Evolutionary conservation across 768 basidiomycete genomes (phyloP), one percentile per base, ranked within the genome.

Genomic region (Brasilioporus rufonigricans): DNA sequence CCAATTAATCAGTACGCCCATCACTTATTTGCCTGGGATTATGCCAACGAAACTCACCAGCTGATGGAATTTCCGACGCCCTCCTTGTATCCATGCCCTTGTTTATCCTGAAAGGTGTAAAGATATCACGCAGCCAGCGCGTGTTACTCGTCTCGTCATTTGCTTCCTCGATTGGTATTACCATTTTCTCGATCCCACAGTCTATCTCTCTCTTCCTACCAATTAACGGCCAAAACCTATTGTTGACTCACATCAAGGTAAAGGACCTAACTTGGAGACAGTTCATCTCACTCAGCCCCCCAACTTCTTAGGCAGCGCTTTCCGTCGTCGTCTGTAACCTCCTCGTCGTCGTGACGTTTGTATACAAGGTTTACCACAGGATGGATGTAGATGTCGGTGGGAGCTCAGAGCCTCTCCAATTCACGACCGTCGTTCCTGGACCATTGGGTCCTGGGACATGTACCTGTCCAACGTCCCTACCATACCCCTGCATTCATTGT

Each of bases 191-290:
- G 3, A 48, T 64, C 23, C 44, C 41, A 2, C 61, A 65, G 14
- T 51, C 51, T 4, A 12, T 58, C 31, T 10, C 33, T 27, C 55
- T 66, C 11, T 58, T 61, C n/a, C 19, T 32, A 4, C 53, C 61
- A 4, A 33, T 11, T 48, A 31, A 39, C 10, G n/a, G 18, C 2
- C 4, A 4, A 16, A 47, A 43, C n/a, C 32, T 60, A 31, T 31
- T 71, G 29, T 10, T 60, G 3, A 23, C 31, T 21, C 52, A 66
- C 31, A 23, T 68, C 52, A 66, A 64, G 60, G 66, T 62, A 47
- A 55, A 26, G n/a, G 14, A 18, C 8, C n/a, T 19, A 19, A 27
- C 21, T 24, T 41, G 19, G 11, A 11, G 3, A 4, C 21, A 5
- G 21, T 14, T 31, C n/a, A 21, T 24, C 26, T 12, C 33, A 27